These are phyloP conservation scores for Lolium rigidum DNA, from an alignment of 176 grass and related monocot genomes.

Conservation along the genomic window DNA sequence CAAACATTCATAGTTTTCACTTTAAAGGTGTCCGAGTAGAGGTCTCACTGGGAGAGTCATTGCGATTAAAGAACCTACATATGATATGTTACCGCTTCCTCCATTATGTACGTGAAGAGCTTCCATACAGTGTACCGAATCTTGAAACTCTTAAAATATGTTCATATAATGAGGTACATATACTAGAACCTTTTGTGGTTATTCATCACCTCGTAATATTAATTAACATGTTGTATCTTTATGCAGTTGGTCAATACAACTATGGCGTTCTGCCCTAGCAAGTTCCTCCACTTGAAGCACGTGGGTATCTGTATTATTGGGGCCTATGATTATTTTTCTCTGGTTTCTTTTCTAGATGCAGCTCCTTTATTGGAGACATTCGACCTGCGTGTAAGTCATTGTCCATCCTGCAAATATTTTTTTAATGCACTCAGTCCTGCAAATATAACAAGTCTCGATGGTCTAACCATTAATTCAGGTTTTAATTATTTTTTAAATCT, in stretches of 20 bases:
- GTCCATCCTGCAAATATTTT: neutral
- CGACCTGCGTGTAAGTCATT: neutral
- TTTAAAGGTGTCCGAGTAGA: neutral
- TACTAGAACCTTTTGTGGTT: conserved; percentile 5
- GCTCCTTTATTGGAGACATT: neutral
- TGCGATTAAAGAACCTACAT: neutral
- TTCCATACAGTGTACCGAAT: neutral
- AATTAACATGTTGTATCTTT: neutral
- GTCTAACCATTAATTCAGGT: neutral
- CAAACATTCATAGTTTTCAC: neutral
- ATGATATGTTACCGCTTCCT: neutral
- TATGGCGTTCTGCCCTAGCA: neutral
- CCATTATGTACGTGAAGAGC: neutral
- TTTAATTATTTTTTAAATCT: neutral
- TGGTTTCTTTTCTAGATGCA: neutral
- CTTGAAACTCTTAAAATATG: conserved; percentile 15
- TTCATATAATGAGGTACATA: neutral
- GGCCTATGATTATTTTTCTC: neutral
- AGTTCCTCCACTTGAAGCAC: conserved; percentile 8
- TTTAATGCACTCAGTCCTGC: neutral
- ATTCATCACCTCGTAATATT: neutral
- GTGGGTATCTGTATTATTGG: neutral
- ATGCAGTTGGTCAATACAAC: neutral
- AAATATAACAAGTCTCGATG: neutral
- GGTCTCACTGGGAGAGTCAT: neutral